Conservation (phyloP, 2,329 filamentous ascomycete genomes). For the Nectriaceae sp. region DNA sequence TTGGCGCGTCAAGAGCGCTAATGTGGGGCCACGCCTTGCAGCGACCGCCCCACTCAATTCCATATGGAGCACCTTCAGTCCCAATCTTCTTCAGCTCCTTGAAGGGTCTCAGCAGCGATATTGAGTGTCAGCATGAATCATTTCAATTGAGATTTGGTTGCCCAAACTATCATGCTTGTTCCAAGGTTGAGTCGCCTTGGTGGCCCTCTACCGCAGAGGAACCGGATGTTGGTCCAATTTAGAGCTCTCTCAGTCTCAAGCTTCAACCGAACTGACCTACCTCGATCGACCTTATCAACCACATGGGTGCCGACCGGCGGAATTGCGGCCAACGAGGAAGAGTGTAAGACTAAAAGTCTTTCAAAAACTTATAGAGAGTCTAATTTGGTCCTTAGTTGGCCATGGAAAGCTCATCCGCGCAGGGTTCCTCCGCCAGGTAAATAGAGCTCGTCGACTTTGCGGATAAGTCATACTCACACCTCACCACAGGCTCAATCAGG, state of each 20-base stretch:
- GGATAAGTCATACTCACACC: constrained; percentile 4
- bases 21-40: constrained; percentile 3
- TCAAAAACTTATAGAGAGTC: not conserved
- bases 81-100: not conserved
- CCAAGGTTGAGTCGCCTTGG: constrained; percentile 15
- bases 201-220: constrained; percentile 10
- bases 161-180: constrained; percentile 15
- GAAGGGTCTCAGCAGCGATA: not conserved
- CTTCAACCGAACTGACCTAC: constrained; percentile 35
- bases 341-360: constrained; percentile 41
- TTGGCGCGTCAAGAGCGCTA: constrained; percentile 21
- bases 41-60: constrained; percentile 6
- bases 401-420: constrained; percentile 69
- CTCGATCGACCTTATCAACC: constrained; percentile 57
- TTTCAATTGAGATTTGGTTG: not conserved
- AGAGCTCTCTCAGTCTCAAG: constrained; percentile 24
- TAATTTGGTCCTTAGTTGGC: constrained; percentile 49
- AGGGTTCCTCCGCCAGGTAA: constrained; percentile 73
- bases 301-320: constrained; percentile 81
- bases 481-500: constrained; percentile 72
- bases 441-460: constrained; percentile 15
- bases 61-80: not conserved
- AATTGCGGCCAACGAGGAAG: constrained; percentile 57
- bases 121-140: not conserved
- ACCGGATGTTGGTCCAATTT: constrained; percentile 10